Conservation (phyloP, 306 rosid species). For the Cyclanthera cordifolia region DNA sequence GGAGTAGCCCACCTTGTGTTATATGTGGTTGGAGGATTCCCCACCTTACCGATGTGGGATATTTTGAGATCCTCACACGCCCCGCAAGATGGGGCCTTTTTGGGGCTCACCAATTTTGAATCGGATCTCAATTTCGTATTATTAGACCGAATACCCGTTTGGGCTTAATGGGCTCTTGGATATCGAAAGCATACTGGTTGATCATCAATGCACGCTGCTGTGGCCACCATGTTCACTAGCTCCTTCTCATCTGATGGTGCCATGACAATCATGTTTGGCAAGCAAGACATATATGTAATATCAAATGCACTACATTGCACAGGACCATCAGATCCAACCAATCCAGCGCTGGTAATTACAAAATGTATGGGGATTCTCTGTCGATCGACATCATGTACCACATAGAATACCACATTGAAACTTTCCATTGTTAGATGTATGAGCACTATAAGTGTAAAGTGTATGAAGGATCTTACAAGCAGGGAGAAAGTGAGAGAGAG, state of each 20-base stretch:
- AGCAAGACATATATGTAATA: constrained; percentile 79
- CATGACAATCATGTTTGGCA: constrained; percentile 95
- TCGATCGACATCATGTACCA: constrained; percentile 81
- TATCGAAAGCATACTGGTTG: constrained; percentile 81
- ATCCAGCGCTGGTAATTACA: constrained; percentile 73
- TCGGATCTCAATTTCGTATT: too few relatives aligned
- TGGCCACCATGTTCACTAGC: constrained; percentile 81
- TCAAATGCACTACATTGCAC: constrained; percentile 79
- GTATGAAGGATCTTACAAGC: neutral
- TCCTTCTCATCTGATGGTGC: constrained; percentile 80
- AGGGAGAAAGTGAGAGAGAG: constrained; percentile 5
- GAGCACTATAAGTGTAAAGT: neutral
- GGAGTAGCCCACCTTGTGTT: too few relatives aligned
- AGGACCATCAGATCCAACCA: constrained; percentile 92
- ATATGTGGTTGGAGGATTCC: too few relatives aligned
- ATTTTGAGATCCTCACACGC: too few relatives aligned
- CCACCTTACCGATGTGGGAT: too few relatives aligned
- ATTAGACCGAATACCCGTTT: too few relatives aligned
- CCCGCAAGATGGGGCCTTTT: too few relatives aligned
- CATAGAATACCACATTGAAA: constrained; percentile 25
- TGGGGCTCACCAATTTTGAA: too few relatives aligned
- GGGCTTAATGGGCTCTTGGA: too few relatives aligned
- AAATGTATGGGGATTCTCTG: constrained; percentile 83
- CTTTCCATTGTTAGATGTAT: neutral
- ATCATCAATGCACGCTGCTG: constrained; percentile 53